Conservation (phyloP, 306 rosid genomes). For the Abrus pulchellus region DNA sequence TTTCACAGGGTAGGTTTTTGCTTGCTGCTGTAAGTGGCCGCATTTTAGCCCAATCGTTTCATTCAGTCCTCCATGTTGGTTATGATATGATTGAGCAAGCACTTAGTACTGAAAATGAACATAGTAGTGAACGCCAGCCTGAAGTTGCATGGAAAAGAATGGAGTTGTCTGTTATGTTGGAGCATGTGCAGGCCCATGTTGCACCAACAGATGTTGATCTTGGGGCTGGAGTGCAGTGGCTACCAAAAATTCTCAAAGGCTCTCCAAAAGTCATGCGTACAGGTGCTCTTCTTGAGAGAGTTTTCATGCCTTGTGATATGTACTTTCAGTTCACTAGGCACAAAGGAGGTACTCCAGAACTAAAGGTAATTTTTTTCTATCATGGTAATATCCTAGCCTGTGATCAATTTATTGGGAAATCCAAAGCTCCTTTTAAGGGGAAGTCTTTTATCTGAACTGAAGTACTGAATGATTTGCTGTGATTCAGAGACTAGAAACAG, state of each 20-base stretch:
- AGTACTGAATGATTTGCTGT: constrained; percentile 18
- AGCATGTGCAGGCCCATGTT: constrained; percentile 99
- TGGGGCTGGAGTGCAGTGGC: constrained; percentile 99
- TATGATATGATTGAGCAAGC: constrained; percentile 83
- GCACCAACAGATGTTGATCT: constrained; percentile 99
- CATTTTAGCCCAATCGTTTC: constrained; percentile 87
- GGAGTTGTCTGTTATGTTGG: constrained; percentile 96
- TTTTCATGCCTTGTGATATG: constrained; percentile 98
- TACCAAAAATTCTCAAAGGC: constrained; percentile 82
- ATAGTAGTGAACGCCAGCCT: constrained; percentile 65
- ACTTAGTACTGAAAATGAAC: constrained; percentile 56
- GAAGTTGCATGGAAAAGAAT: constrained; percentile 88
- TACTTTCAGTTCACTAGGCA: constrained; percentile 93
- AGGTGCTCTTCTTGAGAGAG: constrained; percentile 99
- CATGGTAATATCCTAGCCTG: constrained; percentile 25
- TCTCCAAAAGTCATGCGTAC: constrained; percentile 97
- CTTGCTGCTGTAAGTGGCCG: constrained; percentile 98
- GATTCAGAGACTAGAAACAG: not conserved
- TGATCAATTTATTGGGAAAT: constrained; percentile 21
- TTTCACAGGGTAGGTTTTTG: constrained; percentile 87
- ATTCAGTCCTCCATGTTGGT: constrained; percentile 87
- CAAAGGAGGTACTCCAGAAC: constrained; percentile 90
- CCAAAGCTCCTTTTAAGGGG: constrained; percentile 8
- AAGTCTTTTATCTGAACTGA: not conserved
- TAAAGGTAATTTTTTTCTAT: constrained; percentile 64